Base-by-base conservation (phyloP, 108 stramenopile species). In the Cyclotella sp. region DNA sequence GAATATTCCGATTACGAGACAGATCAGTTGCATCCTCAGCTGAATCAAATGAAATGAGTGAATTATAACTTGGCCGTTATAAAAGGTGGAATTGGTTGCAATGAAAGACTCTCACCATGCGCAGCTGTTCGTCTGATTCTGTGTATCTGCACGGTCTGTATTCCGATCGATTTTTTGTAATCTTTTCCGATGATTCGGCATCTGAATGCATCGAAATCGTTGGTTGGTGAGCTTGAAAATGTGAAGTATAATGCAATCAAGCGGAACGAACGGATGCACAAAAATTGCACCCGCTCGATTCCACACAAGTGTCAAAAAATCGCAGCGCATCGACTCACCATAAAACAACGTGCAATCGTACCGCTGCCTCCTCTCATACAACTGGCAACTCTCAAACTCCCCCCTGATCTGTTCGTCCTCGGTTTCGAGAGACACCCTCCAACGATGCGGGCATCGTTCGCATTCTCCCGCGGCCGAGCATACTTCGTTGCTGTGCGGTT, bases 121-220 rank as follows among this genome's bases (percentile, higher is more conserved):
- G 68, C 22, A 70, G 70, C 70, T 64, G 53, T 57, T 81, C 79
- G 49, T 81, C 79, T 47, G 63, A 43, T 44, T 74, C 73, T 34
- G 79, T 81, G 47, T 68, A 81, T 14, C 58, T 72, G 39, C 79
- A 81, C 26, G 79, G 68, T 70, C 68, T 74, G 52, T 64, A 81
- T 64, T 81, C 73, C 9, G 53, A n/a, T 27, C 49, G 19, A 74
- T 42, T 74, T 45, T 44, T 51, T 39, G 68, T 61, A 9, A 44
- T 44, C 15, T 81, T 81, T 64, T 81, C 55, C 2, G 63, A 70
- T 21, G 55, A 65, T 54, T 63, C 79, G 26, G 34, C 30, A 15
- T 68, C 79, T 81, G 28, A 6, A 59, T 63, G 9, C 4, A 39
- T 11, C 34, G 47, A 45, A 6, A 40, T n/a, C n/a, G n/a, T n/a